A percentile compares a stretch with the other conserved stretches of the same genome.
These are phyloP conservation scores for Boletus pseudo-olivaceus DNA, from an alignment of 768 basidiomycete species.

Conservation along the genomic window DNA sequence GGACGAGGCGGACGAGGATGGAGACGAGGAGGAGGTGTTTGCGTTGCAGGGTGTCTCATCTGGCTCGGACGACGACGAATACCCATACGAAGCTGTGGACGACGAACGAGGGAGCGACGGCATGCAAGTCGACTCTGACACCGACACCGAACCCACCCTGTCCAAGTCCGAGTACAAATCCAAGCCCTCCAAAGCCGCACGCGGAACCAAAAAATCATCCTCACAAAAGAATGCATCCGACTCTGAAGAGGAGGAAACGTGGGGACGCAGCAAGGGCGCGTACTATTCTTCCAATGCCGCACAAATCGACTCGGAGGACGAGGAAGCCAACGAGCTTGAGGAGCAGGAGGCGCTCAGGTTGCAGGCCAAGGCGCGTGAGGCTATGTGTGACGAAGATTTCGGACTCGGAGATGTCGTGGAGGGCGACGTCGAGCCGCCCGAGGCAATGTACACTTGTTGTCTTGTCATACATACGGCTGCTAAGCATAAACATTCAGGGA, in stretches of 20 bases:
- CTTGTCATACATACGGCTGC: background rate
- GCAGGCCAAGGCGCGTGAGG: conserved; percentile 71
- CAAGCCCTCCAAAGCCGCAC: conserved; percentile 7
- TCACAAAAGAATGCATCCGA: conserved; percentile 8
- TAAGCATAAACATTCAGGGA: conserved; percentile 18
- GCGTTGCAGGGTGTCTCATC: conserved; percentile 55
- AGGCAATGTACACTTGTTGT: conserved; percentile 25
- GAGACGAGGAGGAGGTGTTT: conserved; percentile 78
- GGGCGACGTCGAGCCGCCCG: conserved; percentile 22
- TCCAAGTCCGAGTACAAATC: conserved; percentile 16
- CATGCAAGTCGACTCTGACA: conserved; percentile 20
- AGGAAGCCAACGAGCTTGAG: conserved; percentile 85
- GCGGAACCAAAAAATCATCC: conserved; percentile 14
- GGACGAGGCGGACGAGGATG: conserved; percentile 45
- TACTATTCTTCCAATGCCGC: conserved; percentile 89
- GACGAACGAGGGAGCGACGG: conserved; percentile 18
- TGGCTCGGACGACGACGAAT: conserved; percentile 32
- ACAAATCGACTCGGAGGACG: conserved; percentile 78
- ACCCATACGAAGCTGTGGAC: conserved; percentile 15
- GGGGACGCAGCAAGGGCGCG: conserved; percentile 75
- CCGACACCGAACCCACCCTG: background rate
- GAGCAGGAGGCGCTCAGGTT: conserved; percentile 82
- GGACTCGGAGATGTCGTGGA: conserved; percentile 67
- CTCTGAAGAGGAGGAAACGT: conserved; percentile 55
- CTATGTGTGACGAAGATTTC: conserved; percentile 76